Evolutionary conservation across 495 filamentous ascomycete genomes (phyloP).

Genomic region (Penicillium alfredii): DNA sequence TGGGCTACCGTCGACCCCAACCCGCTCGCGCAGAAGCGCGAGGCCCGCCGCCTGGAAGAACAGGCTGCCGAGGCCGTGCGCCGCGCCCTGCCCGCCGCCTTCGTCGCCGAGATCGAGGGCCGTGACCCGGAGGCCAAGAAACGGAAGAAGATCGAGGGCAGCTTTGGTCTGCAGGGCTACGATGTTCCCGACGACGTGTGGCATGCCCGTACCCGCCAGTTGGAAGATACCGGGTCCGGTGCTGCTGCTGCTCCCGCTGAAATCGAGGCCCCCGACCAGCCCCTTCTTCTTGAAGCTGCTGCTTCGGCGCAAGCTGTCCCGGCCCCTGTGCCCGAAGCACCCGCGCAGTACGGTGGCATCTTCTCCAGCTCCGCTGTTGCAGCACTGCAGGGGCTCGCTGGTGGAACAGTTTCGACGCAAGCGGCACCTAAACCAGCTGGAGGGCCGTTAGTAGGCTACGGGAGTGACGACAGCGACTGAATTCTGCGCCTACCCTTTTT

Average conservation of each 20-base stretch:
- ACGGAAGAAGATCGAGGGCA: constrained; percentile 81
- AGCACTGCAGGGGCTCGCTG: constrained; percentile 52
- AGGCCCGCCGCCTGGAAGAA: constrained; percentile 85
- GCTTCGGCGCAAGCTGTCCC: constrained; percentile 4
- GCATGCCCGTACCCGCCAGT: constrained; percentile 60
- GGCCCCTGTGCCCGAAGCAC: constrained; percentile 6
- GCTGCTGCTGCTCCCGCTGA: constrained; percentile 27
- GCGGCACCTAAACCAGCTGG: constrained; percentile 24
- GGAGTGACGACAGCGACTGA: constrained; percentile 73
- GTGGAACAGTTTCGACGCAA: constrained; percentile 34
- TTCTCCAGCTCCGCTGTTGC: constrained; percentile 75
- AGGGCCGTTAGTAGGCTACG: constrained; percentile 82
- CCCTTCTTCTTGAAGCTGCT: constrained; percentile 39
- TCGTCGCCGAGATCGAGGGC: constrained; percentile 91
- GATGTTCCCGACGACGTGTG: constrained; percentile 93
- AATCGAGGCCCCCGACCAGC: constrained; percentile 41
- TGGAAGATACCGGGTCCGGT: constrained; percentile 39
- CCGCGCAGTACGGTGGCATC: constrained; percentile 56
- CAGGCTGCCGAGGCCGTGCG: constrained; percentile 97
- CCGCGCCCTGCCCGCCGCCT: constrained; percentile 82
- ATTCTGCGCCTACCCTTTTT: constrained; percentile 2
- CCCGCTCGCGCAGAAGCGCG: constrained; percentile 87
- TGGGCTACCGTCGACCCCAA: constrained; percentile 98
- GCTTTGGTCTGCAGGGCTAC: constrained; percentile 84
- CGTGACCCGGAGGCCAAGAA: constrained; percentile 80